Evolutionary conservation across 257 asterid genomes (phyloP), one percentile per base, ranked within the genome.

Genomic region (Fraxinus anomala): DNA sequence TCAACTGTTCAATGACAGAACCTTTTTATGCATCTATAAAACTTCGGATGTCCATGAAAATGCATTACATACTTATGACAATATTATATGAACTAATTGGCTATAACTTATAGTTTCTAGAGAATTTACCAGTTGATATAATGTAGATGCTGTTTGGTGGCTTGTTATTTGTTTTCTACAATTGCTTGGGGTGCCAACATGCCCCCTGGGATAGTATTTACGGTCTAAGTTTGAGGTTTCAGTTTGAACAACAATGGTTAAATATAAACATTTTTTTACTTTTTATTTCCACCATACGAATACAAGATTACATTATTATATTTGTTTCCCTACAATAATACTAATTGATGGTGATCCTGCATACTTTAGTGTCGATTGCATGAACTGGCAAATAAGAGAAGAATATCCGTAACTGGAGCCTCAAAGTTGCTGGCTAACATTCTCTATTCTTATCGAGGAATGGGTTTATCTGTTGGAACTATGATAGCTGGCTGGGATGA

Each of bases 401-500:
- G 98, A 87, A 96, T 96, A 63, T 92, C 99, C 30, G 90, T 96
- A 56, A 92, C 98, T 49, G 98, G 97, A 75, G 98, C 98, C 69
- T 94, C 98, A 40, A 94, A 94, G 87, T 63, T 93, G 89, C 80
- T 96, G 86, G 97, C 98, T 30, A 96, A 96, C 86, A 92, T 95
- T 72, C 89, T 93, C 51, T 95, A 93, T 81, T 94, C 98, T 33
- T 95, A 95, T 81, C 89, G 98, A 54, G 98, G 99, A 82, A 94
- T 94, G 98, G 98, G 98, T 54, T 86, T 95, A 81, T 95, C 99
- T 4, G 96, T 94, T 73, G 98, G 97, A 73, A 94, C 98, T 30
- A 95, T 95, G 99, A 95, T 95, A 66, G 98, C 99, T 66, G 99
- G 99, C 72, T 95, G 97, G 98, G 99, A 95, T 84, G 99, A 95